These are phyloP conservation scores for Podaxis sp. DNA, from an alignment of 768 basidiomycete species.

Conservation along the genomic window DNA sequence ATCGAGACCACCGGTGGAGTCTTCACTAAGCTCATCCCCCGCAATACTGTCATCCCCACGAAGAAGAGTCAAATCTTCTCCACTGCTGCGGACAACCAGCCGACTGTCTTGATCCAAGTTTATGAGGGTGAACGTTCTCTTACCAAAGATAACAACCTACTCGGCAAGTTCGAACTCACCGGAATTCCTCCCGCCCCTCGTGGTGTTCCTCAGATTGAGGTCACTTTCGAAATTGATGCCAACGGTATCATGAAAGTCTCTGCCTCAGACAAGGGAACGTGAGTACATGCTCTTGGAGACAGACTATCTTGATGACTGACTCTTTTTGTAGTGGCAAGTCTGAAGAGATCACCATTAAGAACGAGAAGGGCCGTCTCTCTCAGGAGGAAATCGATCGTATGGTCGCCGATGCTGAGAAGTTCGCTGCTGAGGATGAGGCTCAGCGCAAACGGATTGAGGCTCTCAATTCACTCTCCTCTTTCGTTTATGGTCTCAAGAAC, in stretches of 20 bases:
- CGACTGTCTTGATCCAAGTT: conserved; percentile 94
- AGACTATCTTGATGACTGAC: neutral
- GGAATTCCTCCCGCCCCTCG: conserved; percentile 93
- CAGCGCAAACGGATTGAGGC: conserved; percentile 82
- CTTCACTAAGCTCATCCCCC: conserved; percentile 94
- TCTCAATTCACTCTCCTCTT: conserved; percentile 77
- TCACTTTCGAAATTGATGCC: conserved; percentile 93
- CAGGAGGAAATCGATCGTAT: conserved; percentile 94
- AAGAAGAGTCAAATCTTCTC: conserved; percentile 95
- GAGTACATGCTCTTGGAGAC: conserved; percentile 22
- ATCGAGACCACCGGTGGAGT: conserved; percentile 99
- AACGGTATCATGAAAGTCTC: conserved; percentile 95
- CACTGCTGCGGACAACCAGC: conserved; percentile 87
- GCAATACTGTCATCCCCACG: conserved; percentile 98
- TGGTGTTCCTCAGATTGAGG: conserved; percentile 96
- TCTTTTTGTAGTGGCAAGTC: conserved; percentile 63
- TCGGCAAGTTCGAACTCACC: conserved; percentile 94
- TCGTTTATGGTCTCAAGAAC: conserved; percentile 82
- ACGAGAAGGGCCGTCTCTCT: conserved; percentile 89
- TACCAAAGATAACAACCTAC: conserved; percentile 98
- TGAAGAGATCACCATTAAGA: conserved; percentile 89
- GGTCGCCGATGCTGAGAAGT: conserved; percentile 92
- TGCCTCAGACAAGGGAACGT: conserved; percentile 94
- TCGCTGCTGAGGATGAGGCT: conserved; percentile 73
- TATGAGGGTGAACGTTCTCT: conserved; percentile 96